Percentiles rank a stretch among this genome's conserved stretches.
These are phyloP conservation scores for Calonectria pteridis DNA, from an alignment of 2,329 filamentous ascomycete species.

Conservation along the genomic window DNA sequence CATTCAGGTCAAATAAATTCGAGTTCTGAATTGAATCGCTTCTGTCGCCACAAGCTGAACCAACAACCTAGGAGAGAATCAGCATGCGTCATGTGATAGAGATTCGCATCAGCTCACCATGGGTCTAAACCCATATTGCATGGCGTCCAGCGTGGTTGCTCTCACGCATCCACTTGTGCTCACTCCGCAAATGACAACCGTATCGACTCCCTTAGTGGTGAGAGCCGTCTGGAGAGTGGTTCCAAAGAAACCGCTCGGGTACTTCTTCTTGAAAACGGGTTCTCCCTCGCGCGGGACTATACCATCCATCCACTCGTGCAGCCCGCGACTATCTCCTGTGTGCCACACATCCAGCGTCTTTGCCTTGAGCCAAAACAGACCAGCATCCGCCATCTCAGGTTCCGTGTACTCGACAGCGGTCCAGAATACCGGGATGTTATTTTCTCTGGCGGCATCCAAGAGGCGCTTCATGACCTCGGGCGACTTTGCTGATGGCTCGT, in stretches of 20 bases:
- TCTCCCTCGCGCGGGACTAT: constrained; percentile 53
- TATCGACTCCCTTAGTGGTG: constrained; percentile 54
- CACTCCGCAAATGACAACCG: constrained; percentile 60
- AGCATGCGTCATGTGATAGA: not conserved
- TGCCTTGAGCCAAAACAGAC: constrained; percentile 57
- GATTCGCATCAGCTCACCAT: constrained; percentile 51
- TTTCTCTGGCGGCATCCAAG: constrained; percentile 54
- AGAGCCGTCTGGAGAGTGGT: constrained; percentile 57
- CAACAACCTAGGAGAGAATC: constrained; percentile 51
- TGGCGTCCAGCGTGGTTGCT: constrained; percentile 58
- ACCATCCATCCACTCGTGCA: constrained; percentile 54
- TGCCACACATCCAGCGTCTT: constrained; percentile 57
- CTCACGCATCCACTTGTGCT: constrained; percentile 61
- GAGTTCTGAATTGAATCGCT: constrained; percentile 57
- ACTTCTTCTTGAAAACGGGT: constrained; percentile 55
- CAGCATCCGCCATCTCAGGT: constrained; percentile 59
- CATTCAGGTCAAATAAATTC: constrained; percentile 59
- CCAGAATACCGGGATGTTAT: constrained; percentile 57
- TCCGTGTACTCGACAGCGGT: constrained; percentile 57
- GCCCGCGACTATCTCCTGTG: constrained; percentile 52
- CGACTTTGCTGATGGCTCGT: constrained; percentile 35
- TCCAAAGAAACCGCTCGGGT: constrained; percentile 52
- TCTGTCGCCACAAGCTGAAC: constrained; percentile 59
- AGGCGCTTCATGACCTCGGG: constrained; percentile 55
- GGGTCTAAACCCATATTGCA: constrained; percentile 57